Conservation (phyloP, 169 alveolate species). For the Cryptosporidium sp. region DNA sequence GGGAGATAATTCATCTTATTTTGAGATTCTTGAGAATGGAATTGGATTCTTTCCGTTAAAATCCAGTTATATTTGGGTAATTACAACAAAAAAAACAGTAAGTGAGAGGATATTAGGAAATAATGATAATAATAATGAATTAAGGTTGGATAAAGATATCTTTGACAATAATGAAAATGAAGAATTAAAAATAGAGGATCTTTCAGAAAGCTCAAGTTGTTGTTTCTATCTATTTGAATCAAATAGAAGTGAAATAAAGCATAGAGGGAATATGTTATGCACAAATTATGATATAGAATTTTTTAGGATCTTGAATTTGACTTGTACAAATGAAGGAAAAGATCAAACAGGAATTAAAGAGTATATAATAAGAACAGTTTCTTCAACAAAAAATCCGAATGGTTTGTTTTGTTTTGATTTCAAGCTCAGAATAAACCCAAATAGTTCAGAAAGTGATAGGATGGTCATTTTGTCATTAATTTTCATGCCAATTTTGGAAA, state of each 20-base stretch:
- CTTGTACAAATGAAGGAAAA: not conserved
- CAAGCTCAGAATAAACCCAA: not conserved
- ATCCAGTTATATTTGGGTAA: conserved; percentile 49
- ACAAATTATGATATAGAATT: conserved; percentile 10
- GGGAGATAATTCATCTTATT: not conserved
- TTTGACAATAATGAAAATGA: not conserved
- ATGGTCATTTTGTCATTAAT: conserved; percentile 28
- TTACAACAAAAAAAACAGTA: not conserved
- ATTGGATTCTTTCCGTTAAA: conserved; percentile 41
- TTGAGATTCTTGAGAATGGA: conserved; percentile 25
- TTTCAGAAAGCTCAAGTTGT: conserved; percentile 7
- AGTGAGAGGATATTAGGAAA: not conserved
- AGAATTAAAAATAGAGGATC: conserved; percentile 18
- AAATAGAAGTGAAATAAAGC: not conserved
- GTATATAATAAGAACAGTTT: conserved; percentile 22
- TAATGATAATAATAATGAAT: not conserved
- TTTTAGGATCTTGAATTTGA: conserved; percentile 9
- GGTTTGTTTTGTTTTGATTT: conserved; percentile 57
- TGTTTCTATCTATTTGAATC: conserved; percentile 17
- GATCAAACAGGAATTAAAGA: not conserved
- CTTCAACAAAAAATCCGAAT: conserved; percentile 43
- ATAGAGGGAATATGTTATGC: conserved; percentile 15
- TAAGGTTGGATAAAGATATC: not conserved
- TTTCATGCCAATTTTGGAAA: conserved; percentile 45
- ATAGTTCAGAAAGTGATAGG: not conserved